Evolutionary conservation across 225 moss, liverwort and hornwort species (phyloP).

Genomic region (Marchantia polymorpha): DNA sequence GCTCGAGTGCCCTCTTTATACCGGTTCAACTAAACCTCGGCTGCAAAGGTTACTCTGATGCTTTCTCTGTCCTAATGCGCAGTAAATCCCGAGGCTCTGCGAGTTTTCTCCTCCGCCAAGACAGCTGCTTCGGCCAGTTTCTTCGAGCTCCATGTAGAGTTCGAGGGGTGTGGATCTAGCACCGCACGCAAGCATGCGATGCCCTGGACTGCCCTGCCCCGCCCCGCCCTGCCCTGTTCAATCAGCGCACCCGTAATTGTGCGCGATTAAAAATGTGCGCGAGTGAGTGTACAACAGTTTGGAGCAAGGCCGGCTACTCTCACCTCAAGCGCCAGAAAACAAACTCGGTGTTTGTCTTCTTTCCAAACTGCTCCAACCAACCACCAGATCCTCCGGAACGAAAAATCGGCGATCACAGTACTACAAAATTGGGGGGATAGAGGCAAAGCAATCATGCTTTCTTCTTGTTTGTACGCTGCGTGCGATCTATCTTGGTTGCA

Average conservation of each 20-base stretch:
- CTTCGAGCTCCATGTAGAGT: too few relatives aligned
- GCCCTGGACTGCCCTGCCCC: too few relatives aligned
- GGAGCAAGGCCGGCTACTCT: too few relatives aligned
- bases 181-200: background rate
- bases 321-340: background rate
- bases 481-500: background rate
- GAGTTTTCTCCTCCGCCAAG: background rate
- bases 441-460: background rate
- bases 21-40: background rate
- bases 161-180: background rate
- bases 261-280: background rate
- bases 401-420: background rate
- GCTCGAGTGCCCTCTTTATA: background rate
- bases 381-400: background rate
- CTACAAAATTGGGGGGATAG: background rate
- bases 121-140: background rate
- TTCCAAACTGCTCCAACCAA: background rate
- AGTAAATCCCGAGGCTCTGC: background rate
- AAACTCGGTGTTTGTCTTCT: background rate
- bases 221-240: too few relatives aligned
- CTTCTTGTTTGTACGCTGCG: slow-evolving; percentile 10
- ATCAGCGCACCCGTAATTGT: background rate
- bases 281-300: too few relatives aligned
- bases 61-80: background rate
- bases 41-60: background rate